Evolutionary conservation across 2,329 filamentous ascomycete genomes (phyloP), one percentile per base, ranked within the genome.

Genomic region (Coleophoma cylindrospora): DNA sequence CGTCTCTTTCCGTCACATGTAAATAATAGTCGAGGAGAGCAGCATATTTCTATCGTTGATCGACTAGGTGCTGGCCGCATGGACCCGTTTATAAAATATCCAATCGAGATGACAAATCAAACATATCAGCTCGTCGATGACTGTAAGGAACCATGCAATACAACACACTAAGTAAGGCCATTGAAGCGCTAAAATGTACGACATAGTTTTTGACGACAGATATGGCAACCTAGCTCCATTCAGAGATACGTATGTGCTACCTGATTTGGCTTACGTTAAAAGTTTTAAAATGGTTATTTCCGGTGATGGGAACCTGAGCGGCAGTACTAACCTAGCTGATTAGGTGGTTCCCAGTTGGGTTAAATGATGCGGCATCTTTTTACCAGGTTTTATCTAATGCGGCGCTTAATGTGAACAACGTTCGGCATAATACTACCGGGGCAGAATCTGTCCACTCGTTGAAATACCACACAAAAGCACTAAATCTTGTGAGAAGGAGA

Each of bases 121-220:
- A 50, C 45, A 14, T 33, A 43, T 33, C 34, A 50, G 34, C 45
- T 55, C 21, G 36, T 55, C 9, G 52, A 57, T 51, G 45, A 51
- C 21, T 40, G 54, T 56, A 48, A 32, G 46, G 27, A 27, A 19
- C 19, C 19, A 19, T 10, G 4, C 27, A 27, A 27, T 27, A 27
- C 27, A 10, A 10, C 9, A 10, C 9, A 27, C 27, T 27, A 27
- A 3, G 9, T 8, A 27, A 27, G 27, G 4, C 27, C 6, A 27
- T 27, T 27, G 2, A 27, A 27, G 9, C 27, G 27, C 14, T 19
- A 12, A 49, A 33, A 1, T 14, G 6, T 34, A 17, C 12, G 7
- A 36, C 19, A 27, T 46, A 55, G 49, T 48, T 34, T 54, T 54
- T 41, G 54, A 55, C 17, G 51, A 51, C 22, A 12, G 38, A 7